These are phyloP conservation scores for Porphyra umbilicalis DNA, from an alignment of 31 red algal species.

Conservation along the genomic window DNA sequence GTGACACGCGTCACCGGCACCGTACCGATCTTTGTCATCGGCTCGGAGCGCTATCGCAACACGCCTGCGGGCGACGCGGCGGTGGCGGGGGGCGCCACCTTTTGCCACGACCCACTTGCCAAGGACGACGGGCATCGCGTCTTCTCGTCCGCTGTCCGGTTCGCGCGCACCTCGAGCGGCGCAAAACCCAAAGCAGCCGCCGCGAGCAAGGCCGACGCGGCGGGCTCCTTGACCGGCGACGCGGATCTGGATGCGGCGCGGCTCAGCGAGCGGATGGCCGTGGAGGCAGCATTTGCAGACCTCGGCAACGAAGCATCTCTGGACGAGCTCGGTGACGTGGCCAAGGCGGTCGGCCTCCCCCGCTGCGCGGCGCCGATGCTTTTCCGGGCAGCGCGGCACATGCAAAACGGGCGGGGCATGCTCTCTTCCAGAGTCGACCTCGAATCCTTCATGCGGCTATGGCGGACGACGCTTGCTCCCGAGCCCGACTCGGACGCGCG, in stretches of 20 bases:
- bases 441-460: not conserved
- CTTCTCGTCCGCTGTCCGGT: not conserved
- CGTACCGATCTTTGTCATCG: constrained; percentile 36
- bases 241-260: not conserved
- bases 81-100: constrained; percentile 22
- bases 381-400: constrained; percentile 28
- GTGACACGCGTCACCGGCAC: constrained; percentile 5
- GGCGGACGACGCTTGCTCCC: not conserved
- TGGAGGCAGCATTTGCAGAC: constrained; percentile 55
- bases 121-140: constrained; percentile 2
- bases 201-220: not conserved
- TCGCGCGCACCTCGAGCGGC: not conserved
- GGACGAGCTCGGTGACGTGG: constrained; percentile 28
- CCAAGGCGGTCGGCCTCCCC: constrained; percentile 50
- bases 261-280: constrained; percentile 28
- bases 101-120: constrained; percentile 42
- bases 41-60: constrained; percentile 42
- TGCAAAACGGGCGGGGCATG: not conserved
- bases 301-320: constrained; percentile 43
- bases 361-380: constrained; percentile 62
- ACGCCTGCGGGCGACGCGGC: constrained; percentile 22
- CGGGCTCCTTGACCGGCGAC: not conserved
- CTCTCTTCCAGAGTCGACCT: not conserved
- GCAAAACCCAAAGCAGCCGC: not conserved
- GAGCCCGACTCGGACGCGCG: not conserved